phyloP scores from a whole-genome alignment of 2,329 filamentous ascomycete species.

The Pestalotiopsis sp. region DNA sequence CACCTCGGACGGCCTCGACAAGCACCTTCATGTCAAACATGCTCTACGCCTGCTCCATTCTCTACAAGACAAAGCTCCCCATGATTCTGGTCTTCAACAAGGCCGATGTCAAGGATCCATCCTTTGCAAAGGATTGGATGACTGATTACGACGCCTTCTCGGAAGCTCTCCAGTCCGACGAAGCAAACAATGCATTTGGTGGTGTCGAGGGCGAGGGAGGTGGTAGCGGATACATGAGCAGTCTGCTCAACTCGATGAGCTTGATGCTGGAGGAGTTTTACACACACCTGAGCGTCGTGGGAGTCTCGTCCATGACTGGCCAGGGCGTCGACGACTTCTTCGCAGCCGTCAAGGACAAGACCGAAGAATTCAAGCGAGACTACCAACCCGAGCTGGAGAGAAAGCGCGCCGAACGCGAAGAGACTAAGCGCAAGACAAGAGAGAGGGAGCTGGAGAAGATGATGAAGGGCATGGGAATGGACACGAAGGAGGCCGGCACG shows the following conservation, averaged over 20 bases:
- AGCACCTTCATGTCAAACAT: slow-evolving; percentile 99
- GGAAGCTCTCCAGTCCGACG: slow-evolving; percentile 77
- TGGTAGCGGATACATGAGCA: slow-evolving; percentile 95
- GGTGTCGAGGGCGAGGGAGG: slow-evolving; percentile 69
- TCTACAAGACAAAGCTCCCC: slow-evolving; percentile 97
- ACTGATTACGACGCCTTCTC: slow-evolving; percentile 98
- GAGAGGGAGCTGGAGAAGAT: slow-evolving; percentile 87
- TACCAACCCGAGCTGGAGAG: slow-evolving; percentile 91
- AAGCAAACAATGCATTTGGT: slow-evolving; percentile 75
- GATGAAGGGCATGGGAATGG: slow-evolving; percentile 85
- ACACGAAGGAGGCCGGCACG: slow-evolving; percentile 24
- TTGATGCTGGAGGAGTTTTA: slow-evolving; percentile 98
- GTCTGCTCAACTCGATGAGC: slow-evolving; percentile 95
- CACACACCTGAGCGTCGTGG: slow-evolving; percentile 87
- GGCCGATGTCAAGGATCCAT: slow-evolving; percentile 89
- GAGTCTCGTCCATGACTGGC: slow-evolving; percentile 90
- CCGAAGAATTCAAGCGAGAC: slow-evolving; percentile 83
- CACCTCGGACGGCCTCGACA: slow-evolving; percentile 87
- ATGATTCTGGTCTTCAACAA: slow-evolving; percentile 99
- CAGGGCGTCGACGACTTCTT: slow-evolving; percentile 94
- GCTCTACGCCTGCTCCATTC: slow-evolving; percentile 97
- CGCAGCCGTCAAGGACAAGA: slow-evolving; percentile 82
- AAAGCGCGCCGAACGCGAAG: slow-evolving; percentile 73
- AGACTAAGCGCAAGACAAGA: slow-evolving; percentile 69
- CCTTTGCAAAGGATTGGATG: slow-evolving; percentile 98